phyloP scores from a whole-genome alignment of 441 rosid genomes.

The Gossypium trilobum region DNA sequence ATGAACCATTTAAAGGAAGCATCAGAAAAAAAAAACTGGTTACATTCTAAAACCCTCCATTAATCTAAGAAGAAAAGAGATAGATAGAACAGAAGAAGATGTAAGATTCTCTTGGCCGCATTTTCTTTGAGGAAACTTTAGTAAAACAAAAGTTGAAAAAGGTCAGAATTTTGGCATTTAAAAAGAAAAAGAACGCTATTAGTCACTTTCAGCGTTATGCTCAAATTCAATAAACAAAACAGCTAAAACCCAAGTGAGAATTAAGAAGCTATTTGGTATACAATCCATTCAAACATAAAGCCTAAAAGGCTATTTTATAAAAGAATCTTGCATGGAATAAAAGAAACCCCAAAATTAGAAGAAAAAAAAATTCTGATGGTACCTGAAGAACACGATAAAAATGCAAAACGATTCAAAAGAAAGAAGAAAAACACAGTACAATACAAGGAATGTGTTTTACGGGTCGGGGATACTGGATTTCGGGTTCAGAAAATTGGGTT shows the following conservation, averaged over 20 bases:
- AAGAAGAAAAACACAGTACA: not conserved
- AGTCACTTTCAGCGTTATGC: not conserved
- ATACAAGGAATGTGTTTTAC: not conserved
- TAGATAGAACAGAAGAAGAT: not conserved
- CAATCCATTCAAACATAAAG: not conserved
- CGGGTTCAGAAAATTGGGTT: not conserved
- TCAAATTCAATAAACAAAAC: not conserved
- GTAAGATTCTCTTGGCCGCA: constrained; percentile 2
- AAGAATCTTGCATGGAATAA: not conserved
- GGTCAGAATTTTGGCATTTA: not conserved
- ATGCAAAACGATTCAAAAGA: not conserved
- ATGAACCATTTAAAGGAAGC: not conserved
- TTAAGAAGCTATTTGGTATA: not conserved
- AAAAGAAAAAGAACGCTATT: not conserved
- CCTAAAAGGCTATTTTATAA: not conserved
- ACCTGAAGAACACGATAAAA: constrained; percentile 11
- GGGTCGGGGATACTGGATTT: not conserved
- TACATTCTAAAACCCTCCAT: not conserved
- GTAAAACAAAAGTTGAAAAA: not conserved
- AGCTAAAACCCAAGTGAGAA: not conserved
- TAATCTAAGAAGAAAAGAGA: not conserved
- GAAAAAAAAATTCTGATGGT: not conserved
- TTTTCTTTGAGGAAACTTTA: not conserved
- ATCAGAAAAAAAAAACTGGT: not conserved
- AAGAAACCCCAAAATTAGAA: not conserved